Percentiles rank a stretch among this genome's conserved stretches.
phyloP scores from a whole-genome alignment of 139 green algal species.

The Chlorella sorokiniana region DNA sequence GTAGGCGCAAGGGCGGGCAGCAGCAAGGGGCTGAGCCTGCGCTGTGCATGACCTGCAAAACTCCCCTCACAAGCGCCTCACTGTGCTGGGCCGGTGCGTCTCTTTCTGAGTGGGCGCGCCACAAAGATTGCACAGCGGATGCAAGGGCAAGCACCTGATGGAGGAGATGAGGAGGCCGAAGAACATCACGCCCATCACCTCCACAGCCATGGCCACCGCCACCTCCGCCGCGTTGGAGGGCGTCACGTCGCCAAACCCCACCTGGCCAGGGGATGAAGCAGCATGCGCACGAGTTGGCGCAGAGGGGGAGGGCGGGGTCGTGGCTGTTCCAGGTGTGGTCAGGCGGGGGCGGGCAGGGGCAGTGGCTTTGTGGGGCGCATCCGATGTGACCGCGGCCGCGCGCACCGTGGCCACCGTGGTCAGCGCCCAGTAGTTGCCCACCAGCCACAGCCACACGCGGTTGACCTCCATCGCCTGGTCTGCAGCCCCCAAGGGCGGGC shows the following conservation, averaged over 20 bases:
- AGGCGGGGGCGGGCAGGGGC: background rate
- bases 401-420: conserved; percentile 41
- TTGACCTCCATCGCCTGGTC: conserved; percentile 4
- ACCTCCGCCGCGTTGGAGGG: conserved; percentile 6
- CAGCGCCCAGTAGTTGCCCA: conserved; percentile 50
- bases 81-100: too few relatives aligned
- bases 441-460: conserved; percentile 39
- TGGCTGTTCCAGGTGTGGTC: background rate
- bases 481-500: background rate
- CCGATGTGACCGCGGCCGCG: too few relatives aligned
- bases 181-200: conserved; percentile 38
- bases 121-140: too few relatives aligned
- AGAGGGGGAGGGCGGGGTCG: background rate
- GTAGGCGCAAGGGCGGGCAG: too few relatives aligned
- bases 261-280: background rate
- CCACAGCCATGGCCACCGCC: conserved; percentile 13
- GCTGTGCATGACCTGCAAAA: too few relatives aligned
- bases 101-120: too few relatives aligned
- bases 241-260: conserved; percentile 46
- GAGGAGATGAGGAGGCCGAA: conserved; percentile 48
- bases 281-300: too few relatives aligned
- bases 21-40: too few relatives aligned
- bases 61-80: too few relatives aligned
- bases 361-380: too few relatives aligned
- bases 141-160: conserved; percentile 16